Evolutionary conservation across 2,329 filamentous ascomycete genomes (phyloP).

Genomic region (Fusarium proliferatum): DNA sequence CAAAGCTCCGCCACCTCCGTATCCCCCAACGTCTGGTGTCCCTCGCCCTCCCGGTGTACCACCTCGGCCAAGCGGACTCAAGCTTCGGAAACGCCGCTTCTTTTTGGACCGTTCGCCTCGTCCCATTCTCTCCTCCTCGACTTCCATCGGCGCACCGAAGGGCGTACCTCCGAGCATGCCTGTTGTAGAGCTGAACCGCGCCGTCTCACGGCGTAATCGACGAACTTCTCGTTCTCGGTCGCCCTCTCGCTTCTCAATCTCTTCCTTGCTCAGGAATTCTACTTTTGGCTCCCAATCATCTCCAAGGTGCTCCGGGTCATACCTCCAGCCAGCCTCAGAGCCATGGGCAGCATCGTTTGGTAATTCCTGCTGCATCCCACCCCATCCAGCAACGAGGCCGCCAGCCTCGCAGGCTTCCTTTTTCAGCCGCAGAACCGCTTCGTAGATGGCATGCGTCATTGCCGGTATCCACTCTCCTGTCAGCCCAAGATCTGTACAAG

Average conservation of each 20-base stretch:
- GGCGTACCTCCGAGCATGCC: constrained; percentile 84
- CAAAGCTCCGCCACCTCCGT: constrained; percentile 75
- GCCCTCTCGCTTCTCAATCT: constrained; percentile 96
- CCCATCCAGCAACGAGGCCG: constrained; percentile 81
- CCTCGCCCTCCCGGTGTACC: constrained; percentile 76
- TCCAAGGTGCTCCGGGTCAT: constrained; percentile 89
- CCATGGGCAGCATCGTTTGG: constrained; percentile 90
- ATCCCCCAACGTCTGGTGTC: constrained; percentile 83
- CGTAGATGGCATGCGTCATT: constrained; percentile 96
- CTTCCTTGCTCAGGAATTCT: constrained; percentile 87
- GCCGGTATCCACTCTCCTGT: constrained; percentile 93
- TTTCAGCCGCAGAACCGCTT: constrained; percentile 90
- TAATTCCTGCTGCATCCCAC: constrained; percentile 71
- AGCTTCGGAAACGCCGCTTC: constrained; percentile 89
- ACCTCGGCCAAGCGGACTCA: constrained; percentile 79
- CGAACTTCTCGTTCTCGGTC: constrained; percentile 93
- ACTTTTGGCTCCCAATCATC: constrained; percentile 88
- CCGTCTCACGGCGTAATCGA: constrained; percentile 87
- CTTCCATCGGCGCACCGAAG: constrained; percentile 63
- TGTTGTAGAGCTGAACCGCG: constrained; percentile 87
- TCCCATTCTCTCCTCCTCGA: constrained; percentile 86
- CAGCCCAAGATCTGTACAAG: constrained; percentile 90
- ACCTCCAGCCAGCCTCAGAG: constrained; percentile 90
- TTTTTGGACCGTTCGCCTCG: constrained; percentile 94
- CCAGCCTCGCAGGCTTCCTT: constrained; percentile 97